Base-by-base conservation (phyloP, 2,329 filamentous ascomycete genomes). In the Ceratocystis eucalypticola region DNA sequence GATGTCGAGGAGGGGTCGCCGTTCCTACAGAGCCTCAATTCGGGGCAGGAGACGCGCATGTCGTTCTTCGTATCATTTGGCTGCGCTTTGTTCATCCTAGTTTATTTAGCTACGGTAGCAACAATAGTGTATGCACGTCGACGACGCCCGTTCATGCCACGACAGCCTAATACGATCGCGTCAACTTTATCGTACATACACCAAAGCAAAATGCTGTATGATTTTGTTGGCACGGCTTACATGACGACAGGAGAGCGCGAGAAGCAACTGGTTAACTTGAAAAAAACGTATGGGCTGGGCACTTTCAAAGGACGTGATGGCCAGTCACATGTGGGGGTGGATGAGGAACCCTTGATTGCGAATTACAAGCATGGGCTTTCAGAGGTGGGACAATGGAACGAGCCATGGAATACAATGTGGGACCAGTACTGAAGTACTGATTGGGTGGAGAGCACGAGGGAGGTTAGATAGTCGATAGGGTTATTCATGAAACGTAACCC, bases 101-200 rank as follows among this genome's bases (percentile, higher is more conserved):
- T 82, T 5, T 87, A 87, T 74, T 83, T 91, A 73, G 78, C 80
- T 66, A 70, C 79, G 28, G 81, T 88, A 25, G 82, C 86, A 0
- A 74, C 75, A 1, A 71, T 85, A 1, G 85, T 88, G 20, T 87
- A 88, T 71, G 67, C 78, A 20, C 80, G 82, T 1, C 83, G 88
- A 15, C 80, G 85, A 0, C 83, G 85, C 66, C 83, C 88, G 1
- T 91, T 92, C 74, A 77, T 92, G 66, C 89, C 89, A 1, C 82
- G 89, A 3, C 87, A 91, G 76, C 88, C 88, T 3, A 89, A 86
- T 71, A 91, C 88, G 22, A 91, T 93, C 70, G 85, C 88, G 1
- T 86, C 83, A 55, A 83, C 91, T 65, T 78, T 93, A 65, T 88
- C 87, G 0, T 92, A 88, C 72, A 88, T 92, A 68, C 86, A 92